Base-by-base conservation (phyloP, 805 yeast species). In the Candida lessepsii region DNA sequence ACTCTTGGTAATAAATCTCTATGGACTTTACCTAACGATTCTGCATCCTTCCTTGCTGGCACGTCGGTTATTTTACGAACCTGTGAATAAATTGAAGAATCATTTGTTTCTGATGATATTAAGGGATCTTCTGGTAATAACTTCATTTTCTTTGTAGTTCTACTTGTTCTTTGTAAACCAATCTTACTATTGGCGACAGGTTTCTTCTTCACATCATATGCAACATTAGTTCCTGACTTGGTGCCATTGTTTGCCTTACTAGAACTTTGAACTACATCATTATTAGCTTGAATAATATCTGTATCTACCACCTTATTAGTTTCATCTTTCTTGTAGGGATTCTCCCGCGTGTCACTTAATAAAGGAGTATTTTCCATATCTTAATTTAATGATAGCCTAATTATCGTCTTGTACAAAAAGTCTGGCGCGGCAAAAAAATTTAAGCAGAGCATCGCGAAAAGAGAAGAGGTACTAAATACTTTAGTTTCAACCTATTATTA, bases 21-120 rank as follows among this genome's bases (percentile, higher is more conserved):
- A 52, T 84, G 91, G 47, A 80, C 80, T 58, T 90, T 93, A 3
- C 96, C 96, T 42, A 93, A 68, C 37, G 90, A 78, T 57, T 90
- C 96, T 0, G 99, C 98, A 67, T 91, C 98, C 48, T 81, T 83
- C 50, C 97, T 71, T 1, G 97, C 97, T 1, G 93, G 83, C 15
- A 84, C 74, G 49, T 91, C 97, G 24, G 83, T 87, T 47, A 90
- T 90, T 45, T 84, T 74, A 40, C 81, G 76, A 9, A 86, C 89
- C 55, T 90, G 95, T 0, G 96, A 83, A 57, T 87, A 86, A 4
- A 87, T 89, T 13, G 57, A 69, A 19, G 58, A 60, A 16, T 47
- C 61, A 13, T 28, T 23, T 2, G 25, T 9, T 38, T 38, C 35
- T 17, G 29, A 21, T 6, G 52, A 36, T 36, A 47, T 47, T 2